Base-by-base conservation (phyloP, 148 eudicot genomes). In the Hydrangea macrophylla region DNA sequence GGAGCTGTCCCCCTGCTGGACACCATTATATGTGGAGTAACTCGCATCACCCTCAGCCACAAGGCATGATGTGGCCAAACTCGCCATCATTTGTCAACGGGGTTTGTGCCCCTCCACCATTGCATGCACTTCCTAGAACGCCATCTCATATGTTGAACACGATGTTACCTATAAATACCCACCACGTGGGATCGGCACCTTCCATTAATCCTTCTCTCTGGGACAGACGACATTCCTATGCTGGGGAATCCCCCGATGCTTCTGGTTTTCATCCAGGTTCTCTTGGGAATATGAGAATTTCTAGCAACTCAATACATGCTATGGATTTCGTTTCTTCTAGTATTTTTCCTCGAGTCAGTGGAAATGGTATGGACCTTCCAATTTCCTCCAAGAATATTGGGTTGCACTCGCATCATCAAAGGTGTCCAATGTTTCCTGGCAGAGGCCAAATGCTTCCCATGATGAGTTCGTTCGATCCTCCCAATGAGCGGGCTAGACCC, bases 151-250 rank as follows among this genome's bases (percentile, higher is more conserved):
- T 82, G 84, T 35, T 80, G 71, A 86, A 80, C 74, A 70, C 85
- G 22, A 54, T 68, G 40, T 39, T 83, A 69, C 82, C 89, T 15
- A 20, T 81, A 40, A 82, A 71, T 74, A 73, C 75, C 69, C 92
- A 81, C 72, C 92, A 85, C 44, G 88, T 82, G 39, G 97, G 90
- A 59, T 86, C 97, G 18, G 86, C 95, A 37, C 95, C 95, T 37
- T 80, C 87, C 58, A 67, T 79, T n/a, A 83, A 89, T 75, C 79
- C 80, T 74, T 86, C 89, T 78, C 69, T 83, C 48, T 87, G 92
- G 96, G 97, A 86, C 58, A 86, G 84, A 70, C 74, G 79, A 55
- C 84, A 76, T 80, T 58, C 80, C 33, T 82, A 77, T 80, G 76
- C 75, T 18, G 81, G 78, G 71, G 90, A 76, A 25, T 83, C 90